Base-by-base conservation (phyloP, 768 basidiomycete species). In the Plicaturopsis crispa region DNA sequence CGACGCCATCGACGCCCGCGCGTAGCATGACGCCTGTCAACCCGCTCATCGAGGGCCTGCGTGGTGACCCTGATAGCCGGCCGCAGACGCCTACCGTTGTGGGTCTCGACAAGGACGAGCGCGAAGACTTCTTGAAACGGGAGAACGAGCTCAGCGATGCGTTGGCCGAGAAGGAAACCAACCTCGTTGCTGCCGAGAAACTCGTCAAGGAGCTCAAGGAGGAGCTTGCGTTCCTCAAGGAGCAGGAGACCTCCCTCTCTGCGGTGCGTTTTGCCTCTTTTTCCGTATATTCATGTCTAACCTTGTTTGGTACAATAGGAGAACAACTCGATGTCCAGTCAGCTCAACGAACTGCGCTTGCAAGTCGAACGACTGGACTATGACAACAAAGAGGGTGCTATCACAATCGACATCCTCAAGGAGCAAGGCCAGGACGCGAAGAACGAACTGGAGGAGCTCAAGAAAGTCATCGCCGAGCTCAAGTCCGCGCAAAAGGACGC, bases 131-230 rank as follows among this genome's bases (percentile, higher is more conserved):
- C 73, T 62, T 99, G 61, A 80, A 78, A 56, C 64, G 96, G 44
- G 96, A 99, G 72, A 98, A 98, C 50, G 96, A 99, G 59, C 70
- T 99, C 39, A 93, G 82, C 44, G 96, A 99, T 60, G 70, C 80
- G 48, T 69, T 99, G 31, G 88, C 89, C 3, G 94, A 97, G 67
- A 88, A 75, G 67, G 96, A 98, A 66, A 79, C 81, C 20, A 73
- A 80, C 7, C 67, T 98, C 26, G 68, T 63, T 23, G 70, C 82
- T 21, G 85, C 87, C 28, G 86, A 91, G 55, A 94, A 91, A 66
- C 65, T 89, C 19, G 74, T 94, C 35, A 81, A 78, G 46, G 92
- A 97, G 54, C 65, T 98, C 42, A 80, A 73, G 49, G 92, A 96
- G 48, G 94, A 99, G 56, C 63, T 99, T 36, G 58, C 72, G 17